Evolutionary conservation across 2,329 filamentous ascomycete species (phyloP), one percentile per base, ranked within the genome.

Genomic region (Alternaria gansuensis): DNA sequence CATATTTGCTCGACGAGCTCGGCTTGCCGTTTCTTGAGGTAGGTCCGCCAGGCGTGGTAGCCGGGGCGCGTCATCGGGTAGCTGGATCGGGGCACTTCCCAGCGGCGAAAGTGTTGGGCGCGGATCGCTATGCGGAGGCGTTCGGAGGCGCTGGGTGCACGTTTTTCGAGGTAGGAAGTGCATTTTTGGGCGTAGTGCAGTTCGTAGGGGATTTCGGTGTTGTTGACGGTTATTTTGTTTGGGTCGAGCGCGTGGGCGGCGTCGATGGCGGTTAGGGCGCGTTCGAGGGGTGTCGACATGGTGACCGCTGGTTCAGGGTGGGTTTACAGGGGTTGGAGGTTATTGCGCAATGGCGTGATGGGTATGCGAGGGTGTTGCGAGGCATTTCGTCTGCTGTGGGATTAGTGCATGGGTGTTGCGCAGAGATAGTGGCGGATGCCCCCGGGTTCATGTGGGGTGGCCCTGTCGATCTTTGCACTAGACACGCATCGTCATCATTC

Each of bases 81-180:
- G 36, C 83, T 85, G 64, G 82, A 80, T 48, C 92, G 88, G 0
- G 91, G 90, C 1, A 94, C 85, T 78, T 96, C 90, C 92, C 92
- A 96, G 78, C 91, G 88, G 52, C 88, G 86, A 70, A 96, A 91
- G 77, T 96, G 92, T 76, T 96, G 92, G 10, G 91, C 92, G 65
- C 91, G 88, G 65, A 93, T 90, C 17, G 92, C 92, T 45, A 95
- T 82, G 62, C 87, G 87, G 53, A 96, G 82, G 24, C 85, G 78
- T 1, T 88, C 87, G 2, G 89, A 87, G 1, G 91, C 88, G 28
- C 81, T 67, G 0, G 90, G 87, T 8, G 79, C 78, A 62, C 88
- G 86, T 14, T 83, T 78, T 8, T 81, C 74, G 31, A 96, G 87
- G 83, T 90, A 95, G 31, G 81, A 79, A 50, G 89, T 92, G 89